These are phyloP conservation scores for Ichthyophthirius multifiliis DNA, from an alignment of 169 alveolate genomes.

Conservation along the genomic window DNA sequence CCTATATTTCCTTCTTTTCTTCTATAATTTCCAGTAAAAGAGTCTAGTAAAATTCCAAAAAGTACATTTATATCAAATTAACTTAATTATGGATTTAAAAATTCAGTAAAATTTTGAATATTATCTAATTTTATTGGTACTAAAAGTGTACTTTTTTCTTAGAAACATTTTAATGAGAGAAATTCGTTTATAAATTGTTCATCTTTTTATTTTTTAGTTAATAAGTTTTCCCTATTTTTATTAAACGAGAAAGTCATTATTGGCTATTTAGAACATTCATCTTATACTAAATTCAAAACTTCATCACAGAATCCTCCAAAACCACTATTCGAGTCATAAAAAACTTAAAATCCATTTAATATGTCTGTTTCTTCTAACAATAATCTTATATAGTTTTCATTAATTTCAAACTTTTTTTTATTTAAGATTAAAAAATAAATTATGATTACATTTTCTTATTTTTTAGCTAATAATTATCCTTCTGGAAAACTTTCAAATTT, in stretches of 20 bases:
- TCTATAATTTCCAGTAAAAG: background rate
- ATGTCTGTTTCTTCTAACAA: slow-evolving; percentile 1
- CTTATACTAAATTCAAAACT: background rate
- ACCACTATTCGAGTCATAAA: slow-evolving; percentile 3
- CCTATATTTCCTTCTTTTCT: background rate
- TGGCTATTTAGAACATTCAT: slow-evolving; percentile 6
- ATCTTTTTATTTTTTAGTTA: background rate
- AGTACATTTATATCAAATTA: background rate
- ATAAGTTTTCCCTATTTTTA: background rate
- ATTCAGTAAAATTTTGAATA: background rate
- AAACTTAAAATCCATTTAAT: slow-evolving; percentile 1
- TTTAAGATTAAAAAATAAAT: background rate
- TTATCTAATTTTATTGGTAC: background rate
- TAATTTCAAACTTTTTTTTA: background rate
- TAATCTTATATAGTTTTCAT: background rate
- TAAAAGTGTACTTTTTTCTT: background rate
- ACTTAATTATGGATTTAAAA: background rate
- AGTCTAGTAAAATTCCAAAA: background rate
- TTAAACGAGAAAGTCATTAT: background rate
- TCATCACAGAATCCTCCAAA: slow-evolving; percentile 4
- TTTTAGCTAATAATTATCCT: background rate
- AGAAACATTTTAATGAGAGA: background rate
- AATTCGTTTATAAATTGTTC: background rate
- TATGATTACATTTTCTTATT: background rate
- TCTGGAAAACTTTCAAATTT: background rate